Base-by-base conservation (phyloP, 2,329 filamentous ascomycete species). In the Sporothrix schenckii region DNA sequence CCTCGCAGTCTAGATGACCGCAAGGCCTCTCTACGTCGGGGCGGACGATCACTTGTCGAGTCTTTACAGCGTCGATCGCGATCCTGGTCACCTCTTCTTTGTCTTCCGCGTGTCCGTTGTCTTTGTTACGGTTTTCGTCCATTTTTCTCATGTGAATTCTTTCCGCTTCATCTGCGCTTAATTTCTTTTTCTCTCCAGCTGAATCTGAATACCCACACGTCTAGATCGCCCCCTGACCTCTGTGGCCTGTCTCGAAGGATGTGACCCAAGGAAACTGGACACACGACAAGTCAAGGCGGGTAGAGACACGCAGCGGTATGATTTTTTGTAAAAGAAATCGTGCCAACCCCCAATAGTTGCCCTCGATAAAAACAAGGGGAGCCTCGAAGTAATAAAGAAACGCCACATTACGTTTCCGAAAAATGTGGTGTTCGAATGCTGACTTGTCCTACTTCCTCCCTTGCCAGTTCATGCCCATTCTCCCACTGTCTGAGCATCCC, bases 361-460 rank as follows among this genome's bases (percentile, higher is more conserved):
- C 50, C 61, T 52, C 10, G 19, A 11, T 4, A 27, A 49, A 50
- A 4, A 50, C 21, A 10, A 2, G 14, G 19, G 27, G 27, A 9
- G 47, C 52, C 47, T 53, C 27, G 52, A 53, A 21, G 44, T 52
- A 52, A 65, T 65, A 50, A 21, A 39, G 19, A 47, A 47, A 66
- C 63, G 63, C 63, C 63, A 66, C 47, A 66, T 39, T 66, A 66
- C 63, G 63, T 66, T 47, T 24, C 14, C 9, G 47, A 61, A 30
- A 30, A 16, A 44, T 30, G 30, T 39, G 27, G 27, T 44, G 39
- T 6, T 30, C 39, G 34, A 34, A 9, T 34, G 34, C 34, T 34
- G 6, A 34, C 7, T 7, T 34, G 34, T 34, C 34, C 34, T 34
- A 27, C 21, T 5, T 9, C 47, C 3, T 34, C 47, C 30, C 24